Evolutionary conservation across 2,329 filamentous ascomycete genomes (phyloP).

Genomic region (Monosporascus sp.): DNA sequence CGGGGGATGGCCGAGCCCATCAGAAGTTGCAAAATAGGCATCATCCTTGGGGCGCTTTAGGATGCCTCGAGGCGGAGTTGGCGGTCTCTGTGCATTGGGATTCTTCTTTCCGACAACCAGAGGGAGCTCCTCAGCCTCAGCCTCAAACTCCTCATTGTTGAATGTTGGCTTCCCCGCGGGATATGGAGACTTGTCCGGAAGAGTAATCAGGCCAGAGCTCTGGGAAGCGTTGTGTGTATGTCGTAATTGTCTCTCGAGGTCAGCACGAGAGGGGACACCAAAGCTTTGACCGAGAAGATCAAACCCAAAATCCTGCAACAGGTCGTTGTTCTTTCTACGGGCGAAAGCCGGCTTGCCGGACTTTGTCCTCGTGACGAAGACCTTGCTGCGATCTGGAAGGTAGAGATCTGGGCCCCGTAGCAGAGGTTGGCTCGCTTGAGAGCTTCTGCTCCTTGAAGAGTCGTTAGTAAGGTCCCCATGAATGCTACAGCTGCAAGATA

Average conservation of each 20-base stretch:
- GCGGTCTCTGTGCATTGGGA: slow-evolving; percentile 3
- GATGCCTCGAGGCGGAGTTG: slow-evolving; percentile 5
- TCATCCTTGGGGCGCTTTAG: neutral
- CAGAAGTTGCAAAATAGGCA: neutral
- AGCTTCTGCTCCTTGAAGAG: neutral
- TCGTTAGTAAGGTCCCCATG: neutral
- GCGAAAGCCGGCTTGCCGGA: slow-evolving; percentile 20
- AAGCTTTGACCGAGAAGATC: slow-evolving; percentile 21
- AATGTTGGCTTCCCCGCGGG: neutral
- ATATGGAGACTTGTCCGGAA: slow-evolving; percentile 1
- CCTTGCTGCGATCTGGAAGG: slow-evolving; percentile 9
- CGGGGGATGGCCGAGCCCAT: neutral
- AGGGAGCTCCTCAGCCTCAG: neutral
- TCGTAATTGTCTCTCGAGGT: slow-evolving; percentile 14
- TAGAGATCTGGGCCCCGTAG: slow-evolving; percentile 9
- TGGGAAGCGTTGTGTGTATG: slow-evolving; percentile 10
- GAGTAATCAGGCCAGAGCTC: slow-evolving; percentile 9
- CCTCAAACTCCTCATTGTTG: neutral
- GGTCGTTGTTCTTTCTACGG: slow-evolving; percentile 18
- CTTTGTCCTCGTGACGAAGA: slow-evolving; percentile 21
- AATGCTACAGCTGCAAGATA: neutral
- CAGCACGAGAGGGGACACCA: slow-evolving; percentile 18
- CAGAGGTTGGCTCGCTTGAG: neutral
- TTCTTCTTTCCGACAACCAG: neutral
- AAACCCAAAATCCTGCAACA: slow-evolving; percentile 19